These are phyloP conservation scores for Sonneratia caseolaris DNA, from an alignment of 345 rosid genomes.

Conservation along the genomic window DNA sequence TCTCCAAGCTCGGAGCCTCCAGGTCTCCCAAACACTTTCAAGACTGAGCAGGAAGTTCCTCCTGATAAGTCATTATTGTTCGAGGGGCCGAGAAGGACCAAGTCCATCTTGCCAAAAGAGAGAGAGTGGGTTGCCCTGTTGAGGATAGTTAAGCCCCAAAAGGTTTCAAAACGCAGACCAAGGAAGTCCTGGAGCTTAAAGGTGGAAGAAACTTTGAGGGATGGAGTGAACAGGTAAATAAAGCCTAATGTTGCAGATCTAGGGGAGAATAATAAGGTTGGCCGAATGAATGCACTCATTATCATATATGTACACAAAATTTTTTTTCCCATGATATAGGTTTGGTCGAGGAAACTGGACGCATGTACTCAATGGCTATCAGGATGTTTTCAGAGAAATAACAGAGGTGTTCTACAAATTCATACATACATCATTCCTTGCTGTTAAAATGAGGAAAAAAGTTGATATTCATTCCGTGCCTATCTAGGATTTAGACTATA, in stretches of 20 bases:
- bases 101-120: too few relatives aligned
- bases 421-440: background rate
- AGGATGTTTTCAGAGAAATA: constrained; percentile 24
- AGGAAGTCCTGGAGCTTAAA: constrained; percentile 33
- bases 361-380: constrained; percentile 21
- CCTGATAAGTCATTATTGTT: too few relatives aligned
- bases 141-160: constrained; percentile 8
- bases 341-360: constrained; percentile 45
- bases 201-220: constrained; percentile 49
- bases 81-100: too few relatives aligned
- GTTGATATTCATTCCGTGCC: background rate
- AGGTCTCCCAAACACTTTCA: too few relatives aligned
- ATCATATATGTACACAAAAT: background rate
- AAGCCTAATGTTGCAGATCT: background rate
- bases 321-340: constrained; percentile 11
- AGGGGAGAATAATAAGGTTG: background rate
- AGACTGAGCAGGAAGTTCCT: too few relatives aligned
- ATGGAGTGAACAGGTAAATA: constrained; percentile 26
- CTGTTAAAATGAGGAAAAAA: background rate
- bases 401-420: constrained; percentile 23
- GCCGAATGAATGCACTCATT: background rate
- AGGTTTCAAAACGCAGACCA: constrained; percentile 20
- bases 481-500: background rate
- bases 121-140: constrained; percentile 18
- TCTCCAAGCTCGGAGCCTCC: too few relatives aligned